Evolutionary conservation across 2,329 filamentous ascomycete genomes (phyloP).

Genomic region (Pseudocercospora musae): DNA sequence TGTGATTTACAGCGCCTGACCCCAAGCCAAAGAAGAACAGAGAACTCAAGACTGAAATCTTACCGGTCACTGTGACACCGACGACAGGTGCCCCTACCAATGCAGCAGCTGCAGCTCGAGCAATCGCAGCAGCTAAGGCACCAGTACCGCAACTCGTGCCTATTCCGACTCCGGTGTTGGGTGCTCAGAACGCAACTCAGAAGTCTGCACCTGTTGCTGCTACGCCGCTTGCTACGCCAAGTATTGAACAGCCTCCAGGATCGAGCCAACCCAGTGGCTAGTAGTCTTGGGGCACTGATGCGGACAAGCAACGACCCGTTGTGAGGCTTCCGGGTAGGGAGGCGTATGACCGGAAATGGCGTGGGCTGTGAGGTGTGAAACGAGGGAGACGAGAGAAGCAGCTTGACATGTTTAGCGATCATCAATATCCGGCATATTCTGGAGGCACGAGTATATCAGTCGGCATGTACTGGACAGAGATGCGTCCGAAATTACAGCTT

Average conservation of each 20-base stretch:
- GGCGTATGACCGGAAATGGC: conserved; percentile 1
- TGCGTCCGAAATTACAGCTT: too few species aligned
- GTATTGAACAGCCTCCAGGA: background rate
- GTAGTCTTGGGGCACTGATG: conserved; percentile 3
- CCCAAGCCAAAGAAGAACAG: conserved; percentile 63
- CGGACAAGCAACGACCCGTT: conserved; percentile 2
- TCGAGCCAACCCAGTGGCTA: conserved; percentile 4
- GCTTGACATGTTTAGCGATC: background rate
- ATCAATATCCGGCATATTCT: background rate
- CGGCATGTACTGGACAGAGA: background rate
- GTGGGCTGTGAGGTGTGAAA: background rate
- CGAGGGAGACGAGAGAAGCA: background rate
- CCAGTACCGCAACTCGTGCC: conserved; percentile 10
- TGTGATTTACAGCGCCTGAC: conserved; percentile 51
- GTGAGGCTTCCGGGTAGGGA: background rate
- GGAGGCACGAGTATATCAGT: background rate
- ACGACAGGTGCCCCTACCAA: conserved; percentile 14
- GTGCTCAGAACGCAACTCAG: conserved; percentile 15
- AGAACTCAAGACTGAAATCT: conserved; percentile 59
- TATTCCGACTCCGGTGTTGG: conserved; percentile 21
- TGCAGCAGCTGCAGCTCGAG: conserved; percentile 9
- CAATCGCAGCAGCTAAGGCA: background rate
- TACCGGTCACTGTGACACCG: conserved; percentile 41
- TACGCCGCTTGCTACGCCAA: conserved; percentile 9
- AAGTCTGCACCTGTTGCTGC: conserved; percentile 11